Evolutionary conservation across 1,284 basidiomycete species (phyloP), one percentile per base, ranked within the genome.

Genomic region (Tremellales sp.): DNA sequence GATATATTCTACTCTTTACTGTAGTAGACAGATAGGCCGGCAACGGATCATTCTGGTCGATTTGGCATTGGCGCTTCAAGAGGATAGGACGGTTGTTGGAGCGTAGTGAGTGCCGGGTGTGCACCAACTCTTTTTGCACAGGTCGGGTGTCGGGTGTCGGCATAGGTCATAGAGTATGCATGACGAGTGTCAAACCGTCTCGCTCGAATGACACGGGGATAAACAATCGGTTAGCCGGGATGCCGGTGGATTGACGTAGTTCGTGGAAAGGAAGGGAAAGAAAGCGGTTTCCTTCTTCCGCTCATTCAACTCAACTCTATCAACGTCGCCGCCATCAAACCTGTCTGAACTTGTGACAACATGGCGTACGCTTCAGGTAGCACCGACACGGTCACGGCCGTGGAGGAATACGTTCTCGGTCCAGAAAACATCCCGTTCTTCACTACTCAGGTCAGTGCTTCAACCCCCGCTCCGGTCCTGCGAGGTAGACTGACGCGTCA

Each of bases 391-490:
- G 54, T 61, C 24, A 54, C 17, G 12, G 51, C 53, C 50, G 60
- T 54, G 13, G 68, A 75, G 49, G 64, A 71, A 47, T 88, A 84
- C 82, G 75, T 86, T 29, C 57, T 67, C 3, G 85, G 84, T 1
- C 83, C 81, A 13, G 76, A 80, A 35, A 66, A 69, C 0, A 84
- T 82, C 3, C 75, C 78, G 3, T 84, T 87, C 73, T 87, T 82
- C 72, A 84, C 84, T 5, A 77, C 81, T 10, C 46, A 49, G 17
- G 68, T 67, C 23, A 45, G 67, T 61, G 17, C 4, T 24, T 22
- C 67, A 39, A 56, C 19, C 15, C n/a, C n/a, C n/a, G n/a, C 23
- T 19, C 24, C 21, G 4, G 21, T n/a, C 21, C 33, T n/a, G 29
- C 33, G 10, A 15, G 21, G 24, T 29, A n/a, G n/a, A 25, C 10